A percentile compares a stretch with the other conserved stretches of the same genome.
Evolutionary conservation across 257 asterid genomes (phyloP).

Genomic region (Voacanga thouarsii): DNA sequence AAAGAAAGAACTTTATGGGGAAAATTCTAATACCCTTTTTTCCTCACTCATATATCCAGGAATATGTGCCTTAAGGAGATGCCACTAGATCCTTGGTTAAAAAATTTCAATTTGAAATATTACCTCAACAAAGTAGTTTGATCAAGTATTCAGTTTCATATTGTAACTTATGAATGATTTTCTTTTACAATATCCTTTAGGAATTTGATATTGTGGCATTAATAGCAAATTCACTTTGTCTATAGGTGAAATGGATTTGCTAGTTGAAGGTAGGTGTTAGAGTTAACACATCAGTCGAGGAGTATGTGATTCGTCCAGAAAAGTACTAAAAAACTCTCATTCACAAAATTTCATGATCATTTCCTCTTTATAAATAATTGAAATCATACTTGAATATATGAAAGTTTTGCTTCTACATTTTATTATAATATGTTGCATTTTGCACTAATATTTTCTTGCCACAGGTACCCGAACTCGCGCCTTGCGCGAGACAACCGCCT

Average conservation of each 20-base stretch:
- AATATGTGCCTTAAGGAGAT: not conserved
- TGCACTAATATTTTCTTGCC: too few relatives aligned
- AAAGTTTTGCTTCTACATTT: too few relatives aligned
- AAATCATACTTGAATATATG: too few relatives aligned
- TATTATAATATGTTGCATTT: too few relatives aligned
- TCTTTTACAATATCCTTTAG: not conserved
- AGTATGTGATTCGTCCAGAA: conserved; percentile 80
- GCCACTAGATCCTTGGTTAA: not conserved
- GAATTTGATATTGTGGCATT: not conserved
- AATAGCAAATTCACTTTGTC: conserved; percentile 7
- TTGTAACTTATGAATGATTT: not conserved
- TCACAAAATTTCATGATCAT: too few relatives aligned
- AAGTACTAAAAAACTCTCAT: too few relatives aligned
- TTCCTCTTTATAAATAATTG: too few relatives aligned
- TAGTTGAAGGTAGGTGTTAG: conserved; percentile 81
- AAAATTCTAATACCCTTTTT: not conserved
- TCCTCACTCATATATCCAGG: not conserved
- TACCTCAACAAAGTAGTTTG: not conserved
- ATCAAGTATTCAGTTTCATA: not conserved
- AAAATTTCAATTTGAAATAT: not conserved
- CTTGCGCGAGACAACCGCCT: too few relatives aligned
- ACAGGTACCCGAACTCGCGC: too few relatives aligned
- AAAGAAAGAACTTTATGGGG: not conserved
- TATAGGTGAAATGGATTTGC: conserved; percentile 92
- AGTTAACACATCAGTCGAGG: conserved; percentile 84